Evolutionary conservation across 2,329 filamentous ascomycete species (phyloP).

Genomic region (Mycosphaerella sp.): DNA sequence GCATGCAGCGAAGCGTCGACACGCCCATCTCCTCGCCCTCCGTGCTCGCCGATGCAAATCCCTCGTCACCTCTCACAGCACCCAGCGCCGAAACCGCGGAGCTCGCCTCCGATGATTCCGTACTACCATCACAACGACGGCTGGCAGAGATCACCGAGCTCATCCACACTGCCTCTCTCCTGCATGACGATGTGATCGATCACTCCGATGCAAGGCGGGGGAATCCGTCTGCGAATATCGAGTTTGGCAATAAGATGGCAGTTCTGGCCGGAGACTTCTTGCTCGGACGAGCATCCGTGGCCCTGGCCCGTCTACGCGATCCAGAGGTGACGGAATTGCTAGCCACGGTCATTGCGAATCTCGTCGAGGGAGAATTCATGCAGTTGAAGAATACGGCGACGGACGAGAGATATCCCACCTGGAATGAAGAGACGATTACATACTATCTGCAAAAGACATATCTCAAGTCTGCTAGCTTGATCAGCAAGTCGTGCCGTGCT

Average conservation of each 20-base stretch:
- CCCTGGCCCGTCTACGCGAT: slow-evolving; percentile 80
- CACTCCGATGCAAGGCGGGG: slow-evolving; percentile 79
- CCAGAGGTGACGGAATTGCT: slow-evolving; percentile 92
- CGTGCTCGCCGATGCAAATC: slow-evolving; percentile 76
- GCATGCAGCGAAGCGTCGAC: slow-evolving; percentile 45
- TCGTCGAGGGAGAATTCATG: slow-evolving; percentile 99
- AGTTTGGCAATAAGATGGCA: slow-evolving; percentile 99
- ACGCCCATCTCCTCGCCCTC: slow-evolving; percentile 53
- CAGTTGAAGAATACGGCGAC: slow-evolving; percentile 92
- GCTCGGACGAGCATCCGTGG: slow-evolving; percentile 85
- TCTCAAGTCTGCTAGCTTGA: slow-evolving; percentile 89
- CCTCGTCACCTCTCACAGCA: slow-evolving; percentile 54
- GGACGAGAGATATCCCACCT: slow-evolving; percentile 76
- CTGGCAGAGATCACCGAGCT: slow-evolving; percentile 95
- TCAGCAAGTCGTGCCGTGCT: slow-evolving; percentile 91
- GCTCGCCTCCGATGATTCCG: slow-evolving; percentile 50
- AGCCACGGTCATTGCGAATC: slow-evolving; percentile 92
- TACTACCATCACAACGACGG: slow-evolving; percentile 86
- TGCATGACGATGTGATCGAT: slow-evolving; percentile 98
- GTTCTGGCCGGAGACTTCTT: slow-evolving; percentile 96
- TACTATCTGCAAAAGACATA: slow-evolving; percentile 99
- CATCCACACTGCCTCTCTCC: slow-evolving; percentile 91
- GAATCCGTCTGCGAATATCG: slow-evolving; percentile 80
- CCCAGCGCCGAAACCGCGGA: slow-evolving; percentile 42
- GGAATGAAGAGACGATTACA: slow-evolving; percentile 78